Percentiles rank a stretch among this genome's conserved stretches.
These are phyloP conservation scores for Breynia disticha DNA, from an alignment of 441 rosid genomes.

Conservation along the genomic window DNA sequence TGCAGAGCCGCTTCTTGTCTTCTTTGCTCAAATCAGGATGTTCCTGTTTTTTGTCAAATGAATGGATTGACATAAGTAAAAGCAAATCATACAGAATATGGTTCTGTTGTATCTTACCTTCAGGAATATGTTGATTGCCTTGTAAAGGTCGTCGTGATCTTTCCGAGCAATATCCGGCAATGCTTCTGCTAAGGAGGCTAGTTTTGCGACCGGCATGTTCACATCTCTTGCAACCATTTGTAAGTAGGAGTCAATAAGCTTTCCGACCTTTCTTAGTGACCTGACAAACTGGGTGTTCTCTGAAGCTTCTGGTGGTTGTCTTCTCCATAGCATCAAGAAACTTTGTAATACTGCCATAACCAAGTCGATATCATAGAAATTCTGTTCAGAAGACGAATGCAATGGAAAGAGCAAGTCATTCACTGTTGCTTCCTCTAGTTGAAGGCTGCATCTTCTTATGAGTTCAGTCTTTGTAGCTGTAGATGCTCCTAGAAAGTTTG, in stretches of 20 bases:
- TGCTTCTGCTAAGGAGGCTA: slow-evolving; percentile 60
- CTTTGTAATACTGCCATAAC: slow-evolving; percentile 59
- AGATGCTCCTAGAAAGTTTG: slow-evolving; percentile 62
- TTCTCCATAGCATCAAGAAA: slow-evolving; percentile 64
- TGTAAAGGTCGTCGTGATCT: slow-evolving; percentile 80
- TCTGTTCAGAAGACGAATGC: slow-evolving; percentile 33
- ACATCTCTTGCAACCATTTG: slow-evolving; percentile 65
- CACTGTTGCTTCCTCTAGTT: slow-evolving; percentile 66
- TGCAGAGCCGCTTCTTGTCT: slow-evolving; percentile 75
- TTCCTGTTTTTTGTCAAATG: slow-evolving; percentile 38
- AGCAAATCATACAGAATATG: neutral
- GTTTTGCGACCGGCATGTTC: slow-evolving; percentile 47
- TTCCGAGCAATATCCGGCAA: slow-evolving; percentile 60
- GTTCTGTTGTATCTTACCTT: slow-evolving; percentile 35
- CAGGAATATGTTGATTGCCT: slow-evolving; percentile 77
- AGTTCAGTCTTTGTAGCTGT: slow-evolving; percentile 64
- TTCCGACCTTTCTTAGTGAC: slow-evolving; percentile 57
- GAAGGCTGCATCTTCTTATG: slow-evolving; percentile 56
- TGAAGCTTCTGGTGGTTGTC: slow-evolving; percentile 37
- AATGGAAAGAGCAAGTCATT: slow-evolving; percentile 60
- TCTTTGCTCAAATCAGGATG: slow-evolving; percentile 77
- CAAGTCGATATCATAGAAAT: slow-evolving; percentile 55
- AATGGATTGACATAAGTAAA: neutral
- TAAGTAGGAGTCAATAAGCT: slow-evolving; percentile 70
- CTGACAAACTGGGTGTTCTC: slow-evolving; percentile 34